Evolutionary conservation across 768 basidiomycete species (phyloP), one percentile per base, ranked within the genome.

Genomic region (Suillus sp.): DNA sequence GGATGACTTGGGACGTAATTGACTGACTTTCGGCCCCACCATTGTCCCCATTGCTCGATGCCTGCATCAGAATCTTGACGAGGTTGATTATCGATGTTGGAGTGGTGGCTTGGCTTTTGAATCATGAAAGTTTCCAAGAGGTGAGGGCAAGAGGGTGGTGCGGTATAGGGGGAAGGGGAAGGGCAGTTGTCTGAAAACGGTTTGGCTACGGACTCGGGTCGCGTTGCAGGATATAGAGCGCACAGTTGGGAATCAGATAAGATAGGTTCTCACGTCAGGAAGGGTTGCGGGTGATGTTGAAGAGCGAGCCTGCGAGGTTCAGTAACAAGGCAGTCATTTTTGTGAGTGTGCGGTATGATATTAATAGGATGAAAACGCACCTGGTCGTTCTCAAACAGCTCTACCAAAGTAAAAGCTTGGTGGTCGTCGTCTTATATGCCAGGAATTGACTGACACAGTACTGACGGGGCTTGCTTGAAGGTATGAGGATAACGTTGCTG

Each of bases 31-130:
- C 78, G 80, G 32, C 85, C 86, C 54, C 75, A 70, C 89, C 90
- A 92, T 27, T 85, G 81, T 22, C 91, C 89, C 91, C 91, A 93
- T 61, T 79, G 73, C 67, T 90, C 85, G 62, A 82, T 82, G 64
- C 75, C 74, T 59, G 84, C 81, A 58, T 67, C 69, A 51, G 75
- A 59, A 25, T 66, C 62, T 61, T 60, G 73, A 60, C 65, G 69
- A 61, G 62, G 54, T 60, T 63, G 67, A 16, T 75, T 68, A 34
- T 66, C 65, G n/a, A 59, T 20, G 56, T 40, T 37, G 45, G 48
- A 79, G 35, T 83, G 79, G 66, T 78, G 74, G 70, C 83, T 86
- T 65, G 81, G 80, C 71, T 86, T 84, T 72, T 90, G 91, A 62
- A 88, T 89, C 91, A 91, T 92, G 62, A 54, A 50, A 11, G 53